Conservation (phyloP, 768 basidiomycete genomes). For the Gloeostereum incarnatum region DNA sequence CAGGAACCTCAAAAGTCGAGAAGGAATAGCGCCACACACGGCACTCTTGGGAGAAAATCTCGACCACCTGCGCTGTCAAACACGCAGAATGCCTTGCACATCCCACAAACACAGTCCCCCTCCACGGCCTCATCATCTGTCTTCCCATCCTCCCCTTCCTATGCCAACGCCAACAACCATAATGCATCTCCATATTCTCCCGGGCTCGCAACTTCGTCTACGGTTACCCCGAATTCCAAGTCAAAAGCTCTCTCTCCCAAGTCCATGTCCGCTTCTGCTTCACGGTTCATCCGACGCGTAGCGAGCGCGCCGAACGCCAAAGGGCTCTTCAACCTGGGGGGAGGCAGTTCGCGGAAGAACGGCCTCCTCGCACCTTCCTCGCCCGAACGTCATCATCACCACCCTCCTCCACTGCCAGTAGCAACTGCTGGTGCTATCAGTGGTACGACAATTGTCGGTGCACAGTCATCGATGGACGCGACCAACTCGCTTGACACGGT, state of each 20-base stretch:
- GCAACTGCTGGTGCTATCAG: background rate
- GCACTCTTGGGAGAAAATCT: too few relatives aligned
- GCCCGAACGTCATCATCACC: background rate
- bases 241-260: constrained; percentile 63
- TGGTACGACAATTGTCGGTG: constrained; percentile 3
- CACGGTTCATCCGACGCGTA: constrained; percentile 89
- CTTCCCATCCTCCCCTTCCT: too few relatives aligned
- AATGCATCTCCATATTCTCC: too few relatives aligned
- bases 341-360: background rate
- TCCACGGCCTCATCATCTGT: too few relatives aligned
- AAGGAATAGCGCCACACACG: too few relatives aligned
- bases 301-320: constrained; percentile 97
- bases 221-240: too few relatives aligned
- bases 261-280: constrained; percentile 63
- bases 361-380: background rate
- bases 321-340: constrained; percentile 58
- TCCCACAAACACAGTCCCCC: too few relatives aligned
- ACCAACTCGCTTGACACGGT: constrained; percentile 69
- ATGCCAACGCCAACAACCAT: too few relatives aligned
- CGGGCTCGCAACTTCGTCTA: too few relatives aligned
- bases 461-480: too few relatives aligned
- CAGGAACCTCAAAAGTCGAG: constrained; percentile 19
- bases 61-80: too few relatives aligned
- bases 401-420: constrained; percentile 1
- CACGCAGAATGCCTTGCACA: too few relatives aligned